Evolutionary conservation across 1,139 yeast species (phyloP), one percentile per base, ranked within the genome.

Genomic region (Scheffersomyces titani): DNA sequence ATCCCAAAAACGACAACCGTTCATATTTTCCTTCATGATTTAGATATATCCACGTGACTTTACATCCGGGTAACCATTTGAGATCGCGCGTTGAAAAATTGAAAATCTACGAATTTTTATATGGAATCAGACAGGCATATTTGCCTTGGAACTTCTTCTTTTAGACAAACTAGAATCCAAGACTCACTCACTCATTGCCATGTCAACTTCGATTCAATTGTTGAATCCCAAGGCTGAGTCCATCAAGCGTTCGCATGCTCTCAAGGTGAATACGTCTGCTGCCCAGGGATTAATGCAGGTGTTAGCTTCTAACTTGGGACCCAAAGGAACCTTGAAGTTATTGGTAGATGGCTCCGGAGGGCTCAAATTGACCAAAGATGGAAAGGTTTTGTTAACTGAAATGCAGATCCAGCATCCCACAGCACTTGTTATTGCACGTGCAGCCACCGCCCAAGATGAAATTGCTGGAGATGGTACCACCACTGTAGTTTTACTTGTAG

Each of bases 321-420:
- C 99, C 51, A 92, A 92, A 71, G 99, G 99, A 55, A 96, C 99
- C 40, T 80, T 96, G 68, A 94, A 94, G 77, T 90, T 94, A 88
- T 80, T 94, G 58, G 99, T 94, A 54, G 99, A 94, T 72, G 99
- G 99, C 62, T 88, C 97, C 2, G 99, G 99, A 46, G 88, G 89
- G 68, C 89, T 94, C 73, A 96, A 94, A 75, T 85, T 94, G 66
- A 94, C 99, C 59, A 94, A 94, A 72, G 99, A 94, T 74, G 99
- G 99, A 57, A 93, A 94, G 70, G 98, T 96, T 16, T 80, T 94
- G 61, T 79, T 94, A 59, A 85, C 92, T 36, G 99, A 94, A 71
- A 94, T 94, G 99, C 99, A 96, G 76, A 96, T 94, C 72, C 98
- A 94, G 73, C 94, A 94, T 64, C 99, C 99, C n/a, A 96, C 99